These are phyloP conservation scores for Cubamyces lactineus DNA, from an alignment of 768 basidiomycete genomes.

Conservation along the genomic window DNA sequence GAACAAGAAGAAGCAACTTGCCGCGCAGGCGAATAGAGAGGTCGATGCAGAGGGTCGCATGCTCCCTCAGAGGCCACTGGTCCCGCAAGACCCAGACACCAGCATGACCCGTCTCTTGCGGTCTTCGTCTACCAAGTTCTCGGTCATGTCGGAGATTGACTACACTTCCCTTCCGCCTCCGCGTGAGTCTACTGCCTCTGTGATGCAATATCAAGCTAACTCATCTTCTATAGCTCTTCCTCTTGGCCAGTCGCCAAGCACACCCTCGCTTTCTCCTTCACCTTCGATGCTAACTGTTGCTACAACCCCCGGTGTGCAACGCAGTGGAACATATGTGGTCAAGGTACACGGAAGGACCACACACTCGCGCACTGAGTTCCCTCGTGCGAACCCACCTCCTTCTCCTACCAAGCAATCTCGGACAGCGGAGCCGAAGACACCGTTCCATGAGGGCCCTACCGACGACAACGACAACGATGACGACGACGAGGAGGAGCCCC, in stretches of 20 bases:
- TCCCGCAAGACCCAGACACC: constrained; percentile 46
- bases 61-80: constrained; percentile 20
- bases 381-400: constrained; percentile 54
- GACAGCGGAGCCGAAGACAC: constrained; percentile 31
- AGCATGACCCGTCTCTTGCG: constrained; percentile 58
- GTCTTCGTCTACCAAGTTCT: constrained; percentile 71
- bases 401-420: constrained; percentile 28
- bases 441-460: background rate
- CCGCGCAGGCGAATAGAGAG: constrained; percentile 25
- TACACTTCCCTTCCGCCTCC: constrained; percentile 65
- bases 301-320: constrained; percentile 49
- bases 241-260: background rate
- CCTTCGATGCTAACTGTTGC: constrained; percentile 21
- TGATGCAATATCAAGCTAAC: constrained; percentile 12
- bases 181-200: constrained; percentile 52
- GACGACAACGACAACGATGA: constrained; percentile 33
- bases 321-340: constrained; percentile 70
- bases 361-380: constrained; percentile 66
- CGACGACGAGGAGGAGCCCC: constrained; percentile 27
- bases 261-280: constrained; percentile 19
- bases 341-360: constrained; percentile 68
- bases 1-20: constrained; percentile 36
- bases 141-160: constrained; percentile 58
- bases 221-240: constrained; percentile 40
- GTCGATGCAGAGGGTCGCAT: constrained; percentile 32